A percentile compares a stretch with the other conserved stretches of the same genome.
Conservation (phyloP, 805 yeast species). For the Yarrowia divulgata region DNA sequence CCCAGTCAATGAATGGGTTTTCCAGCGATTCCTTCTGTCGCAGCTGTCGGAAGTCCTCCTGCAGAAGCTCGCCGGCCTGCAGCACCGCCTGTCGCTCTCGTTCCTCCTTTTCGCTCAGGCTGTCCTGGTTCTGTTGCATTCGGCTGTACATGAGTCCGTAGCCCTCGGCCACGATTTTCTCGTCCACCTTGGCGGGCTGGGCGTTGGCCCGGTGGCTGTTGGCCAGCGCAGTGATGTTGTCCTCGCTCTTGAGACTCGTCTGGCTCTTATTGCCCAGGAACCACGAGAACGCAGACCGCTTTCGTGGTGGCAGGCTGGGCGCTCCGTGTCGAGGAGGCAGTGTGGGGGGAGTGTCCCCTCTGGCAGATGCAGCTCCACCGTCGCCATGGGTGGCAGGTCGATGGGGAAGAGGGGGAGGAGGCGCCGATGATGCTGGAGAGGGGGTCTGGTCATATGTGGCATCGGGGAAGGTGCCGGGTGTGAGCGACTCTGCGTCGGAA, state of each 20-base stretch:
- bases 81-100: slow-evolving; percentile 30
- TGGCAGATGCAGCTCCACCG: not conserved
- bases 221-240: slow-evolving; percentile 24
- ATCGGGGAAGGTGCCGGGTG: slow-evolving; percentile 25
- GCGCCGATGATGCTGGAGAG: slow-evolving; percentile 25
- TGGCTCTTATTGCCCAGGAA: slow-evolving; percentile 38
- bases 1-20: slow-evolving; percentile 51
- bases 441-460: slow-evolving; percentile 23
- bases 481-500: slow-evolving; percentile 9
- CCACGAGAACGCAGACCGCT: slow-evolving; percentile 38
- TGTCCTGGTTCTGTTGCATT: slow-evolving; percentile 35
- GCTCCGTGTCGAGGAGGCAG: slow-evolving; percentile 48
- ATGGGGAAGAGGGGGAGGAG: slow-evolving; percentile 41
- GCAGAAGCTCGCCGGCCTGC: slow-evolving; percentile 20
- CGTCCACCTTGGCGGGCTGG: slow-evolving; percentile 30
- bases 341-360: slow-evolving; percentile 44
- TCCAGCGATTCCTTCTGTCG: slow-evolving; percentile 25
- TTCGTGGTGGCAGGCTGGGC: slow-evolving; percentile 42
- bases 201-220: slow-evolving; percentile 23
- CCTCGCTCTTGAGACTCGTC: slow-evolving; percentile 36
- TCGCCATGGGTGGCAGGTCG: slow-evolving; percentile 27
- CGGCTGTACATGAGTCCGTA: slow-evolving; percentile 34
- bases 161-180: slow-evolving; percentile 32
- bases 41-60: slow-evolving; percentile 33
- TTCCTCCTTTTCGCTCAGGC: slow-evolving; percentile 37